Evolutionary conservation across 148 eudicot species (phyloP).

Genomic region (Mesembryanthemum crystallinum): DNA sequence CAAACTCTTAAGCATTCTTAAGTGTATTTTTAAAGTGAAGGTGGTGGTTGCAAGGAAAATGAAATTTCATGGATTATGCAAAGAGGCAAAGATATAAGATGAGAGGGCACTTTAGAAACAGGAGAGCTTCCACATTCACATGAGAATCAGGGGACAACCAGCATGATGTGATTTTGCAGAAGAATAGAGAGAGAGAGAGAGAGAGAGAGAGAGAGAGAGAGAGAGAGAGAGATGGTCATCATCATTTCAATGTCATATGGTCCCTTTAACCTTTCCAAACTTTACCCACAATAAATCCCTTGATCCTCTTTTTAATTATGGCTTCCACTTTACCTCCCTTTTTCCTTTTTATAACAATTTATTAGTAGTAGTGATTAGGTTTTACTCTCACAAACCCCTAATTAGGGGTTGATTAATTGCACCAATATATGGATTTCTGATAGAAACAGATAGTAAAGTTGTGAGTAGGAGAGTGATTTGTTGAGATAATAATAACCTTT

Average conservation of each 20-base stretch:
- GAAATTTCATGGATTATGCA: background rate
- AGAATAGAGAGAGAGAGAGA: too few relatives aligned
- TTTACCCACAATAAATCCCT: background rate
- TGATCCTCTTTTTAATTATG: constrained; percentile 18
- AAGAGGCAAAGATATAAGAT: background rate
- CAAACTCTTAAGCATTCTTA: too few relatives aligned
- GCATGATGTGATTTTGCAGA: constrained; percentile 12
- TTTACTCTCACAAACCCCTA: background rate
- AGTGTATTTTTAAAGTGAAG: too few relatives aligned
- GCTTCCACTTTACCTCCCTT: constrained; percentile 2
- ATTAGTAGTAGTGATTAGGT: background rate
- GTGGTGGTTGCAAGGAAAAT: background rate
- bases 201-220: too few relatives aligned
- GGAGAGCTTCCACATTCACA: constrained; percentile 17
- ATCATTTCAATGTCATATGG: constrained; percentile 25
- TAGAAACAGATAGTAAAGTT: too few relatives aligned
- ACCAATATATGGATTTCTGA: background rate
- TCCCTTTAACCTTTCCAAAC: constrained; percentile 20
- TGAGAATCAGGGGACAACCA: background rate
- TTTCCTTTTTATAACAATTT: background rate
- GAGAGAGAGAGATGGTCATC: constrained; percentile 5
- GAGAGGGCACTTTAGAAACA: constrained; percentile 17
- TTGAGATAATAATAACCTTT: constrained; percentile 12
- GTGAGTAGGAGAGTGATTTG: background rate
- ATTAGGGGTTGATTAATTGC: background rate